phyloP scores from a whole-genome alignment of 2,329 filamentous ascomycete genomes.

The Xylaria sp. region DNA sequence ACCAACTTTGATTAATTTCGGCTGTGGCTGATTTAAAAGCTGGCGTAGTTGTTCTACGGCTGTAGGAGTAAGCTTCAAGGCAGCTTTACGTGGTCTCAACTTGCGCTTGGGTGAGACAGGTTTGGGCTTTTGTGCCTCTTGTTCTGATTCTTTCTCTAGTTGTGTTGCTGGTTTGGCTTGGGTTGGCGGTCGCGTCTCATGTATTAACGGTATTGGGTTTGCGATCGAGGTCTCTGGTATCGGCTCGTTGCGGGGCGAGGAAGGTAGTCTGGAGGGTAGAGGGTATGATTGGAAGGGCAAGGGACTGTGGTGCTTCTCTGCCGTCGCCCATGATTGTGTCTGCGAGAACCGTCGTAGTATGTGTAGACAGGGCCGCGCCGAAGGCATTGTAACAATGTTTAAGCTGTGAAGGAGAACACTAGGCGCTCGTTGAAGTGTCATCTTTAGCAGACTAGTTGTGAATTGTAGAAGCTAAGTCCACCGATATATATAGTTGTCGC shows the following conservation, averaged over 20 bases:
- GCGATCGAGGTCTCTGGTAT: constrained; percentile 61
- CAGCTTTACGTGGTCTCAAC: constrained; percentile 86
- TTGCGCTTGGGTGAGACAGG: constrained; percentile 70
- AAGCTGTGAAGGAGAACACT: constrained; percentile 44
- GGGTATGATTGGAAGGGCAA: constrained; percentile 65
- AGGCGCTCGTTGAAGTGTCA: constrained; percentile 51
- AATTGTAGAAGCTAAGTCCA: constrained; percentile 14
- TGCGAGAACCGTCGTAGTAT: constrained; percentile 57
- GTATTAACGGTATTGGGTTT: constrained; percentile 61
- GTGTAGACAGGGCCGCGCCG: constrained; percentile 54
- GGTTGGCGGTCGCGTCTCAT: constrained; percentile 62
- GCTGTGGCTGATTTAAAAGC: constrained; percentile 84
- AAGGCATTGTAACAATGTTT: constrained; percentile 54
- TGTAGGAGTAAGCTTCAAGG: constrained; percentile 83
- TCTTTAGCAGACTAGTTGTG: constrained; percentile 57
- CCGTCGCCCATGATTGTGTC: constrained; percentile 45
- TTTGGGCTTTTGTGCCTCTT: constrained; percentile 74
- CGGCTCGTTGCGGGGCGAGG: constrained; percentile 56
- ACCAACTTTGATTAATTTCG: constrained; percentile 93
- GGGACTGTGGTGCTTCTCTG: constrained; percentile 46
- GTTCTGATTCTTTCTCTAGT: constrained; percentile 63
- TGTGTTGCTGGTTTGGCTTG: constrained; percentile 34
- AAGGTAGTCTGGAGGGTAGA: constrained; percentile 56
- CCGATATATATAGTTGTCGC: constrained; percentile 9
- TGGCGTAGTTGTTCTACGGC: constrained; percentile 83